Conservation (phyloP, 805 yeast species). For the Jamesozyma lodderae region DNA sequence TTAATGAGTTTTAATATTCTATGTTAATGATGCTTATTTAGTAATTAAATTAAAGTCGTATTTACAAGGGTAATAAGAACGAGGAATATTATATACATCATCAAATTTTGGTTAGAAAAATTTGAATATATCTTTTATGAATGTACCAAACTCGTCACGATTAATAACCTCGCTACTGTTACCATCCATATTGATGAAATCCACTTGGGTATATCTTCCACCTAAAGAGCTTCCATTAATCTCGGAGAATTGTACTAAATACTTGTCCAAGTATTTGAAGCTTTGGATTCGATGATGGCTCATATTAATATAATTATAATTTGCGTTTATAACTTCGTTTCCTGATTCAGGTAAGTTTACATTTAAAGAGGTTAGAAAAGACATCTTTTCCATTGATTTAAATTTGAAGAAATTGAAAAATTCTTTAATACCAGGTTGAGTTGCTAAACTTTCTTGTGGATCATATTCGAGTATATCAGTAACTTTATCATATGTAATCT, state of each 20-base stretch:
- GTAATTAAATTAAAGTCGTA: too few species aligned
- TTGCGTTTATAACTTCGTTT: constrained; percentile 3
- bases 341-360: constrained; percentile 1
- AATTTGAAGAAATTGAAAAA: constrained; percentile 27
- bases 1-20: too few species aligned
- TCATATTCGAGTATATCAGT: constrained; percentile 2
- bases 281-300: constrained; percentile 21
- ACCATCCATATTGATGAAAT: constrained; percentile 21
- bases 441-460: constrained; percentile 4
- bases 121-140: constrained; percentile 7
- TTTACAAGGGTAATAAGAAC: too few species aligned
- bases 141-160: constrained; percentile 5
- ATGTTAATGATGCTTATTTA: too few species aligned
- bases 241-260: constrained; percentile 26
- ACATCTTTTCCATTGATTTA: neutral
- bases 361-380: neutral
- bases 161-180: constrained; percentile 1
- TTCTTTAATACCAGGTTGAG: constrained; percentile 37
- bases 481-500: constrained; percentile 6
- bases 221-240: constrained; percentile 23
- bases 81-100: neutral
- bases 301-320: constrained; percentile 18
- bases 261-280: constrained; percentile 22
- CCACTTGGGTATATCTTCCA: constrained; percentile 23
- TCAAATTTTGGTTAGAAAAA: constrained; percentile 1